Conservation (phyloP, 1,284 basidiomycete species). For the Anthracocystis walkeri region DNA sequence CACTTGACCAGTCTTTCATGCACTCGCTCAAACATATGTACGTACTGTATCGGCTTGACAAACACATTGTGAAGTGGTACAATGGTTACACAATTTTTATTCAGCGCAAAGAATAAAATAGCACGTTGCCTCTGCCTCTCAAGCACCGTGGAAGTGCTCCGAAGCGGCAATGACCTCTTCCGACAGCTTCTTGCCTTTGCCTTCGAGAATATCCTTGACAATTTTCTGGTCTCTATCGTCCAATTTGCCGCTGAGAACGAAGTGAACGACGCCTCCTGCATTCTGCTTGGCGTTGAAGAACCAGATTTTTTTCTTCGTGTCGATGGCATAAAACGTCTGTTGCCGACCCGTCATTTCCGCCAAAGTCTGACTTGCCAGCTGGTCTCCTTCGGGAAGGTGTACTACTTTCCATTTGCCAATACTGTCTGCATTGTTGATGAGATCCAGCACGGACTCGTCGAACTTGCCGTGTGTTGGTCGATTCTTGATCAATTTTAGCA, state of each 20-base stretch:
- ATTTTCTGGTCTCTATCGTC: not conserved
- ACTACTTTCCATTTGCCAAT: not conserved
- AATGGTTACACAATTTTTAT: too few species aligned
- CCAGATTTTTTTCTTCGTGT: slow-evolving; percentile 12
- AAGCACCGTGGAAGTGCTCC: not conserved
- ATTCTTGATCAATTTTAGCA: slow-evolving; percentile 6
- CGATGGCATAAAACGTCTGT: slow-evolving; percentile 10
- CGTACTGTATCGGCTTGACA: too few species aligned
- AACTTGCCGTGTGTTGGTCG: not conserved
- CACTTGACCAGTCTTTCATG: too few species aligned
- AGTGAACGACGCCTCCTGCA: not conserved
- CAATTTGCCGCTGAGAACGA: slow-evolving; percentile 8
- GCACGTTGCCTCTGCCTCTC: not conserved
- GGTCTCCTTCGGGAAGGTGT: not conserved
- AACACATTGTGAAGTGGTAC: too few species aligned
- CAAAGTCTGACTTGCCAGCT: slow-evolving; percentile 6
- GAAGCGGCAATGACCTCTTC: not conserved
- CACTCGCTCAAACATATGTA: too few species aligned
- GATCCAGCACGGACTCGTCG: not conserved
- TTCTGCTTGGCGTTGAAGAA: not conserved
- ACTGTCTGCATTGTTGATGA: not conserved
- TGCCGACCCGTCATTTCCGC: slow-evolving; percentile 6
- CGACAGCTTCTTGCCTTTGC: too few species aligned
- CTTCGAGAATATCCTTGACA: not conserved
- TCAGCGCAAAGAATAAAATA: too few species aligned